Evolutionary conservation across 805 yeast genomes (phyloP).

Genomic region (Candida vaughaniae): DNA sequence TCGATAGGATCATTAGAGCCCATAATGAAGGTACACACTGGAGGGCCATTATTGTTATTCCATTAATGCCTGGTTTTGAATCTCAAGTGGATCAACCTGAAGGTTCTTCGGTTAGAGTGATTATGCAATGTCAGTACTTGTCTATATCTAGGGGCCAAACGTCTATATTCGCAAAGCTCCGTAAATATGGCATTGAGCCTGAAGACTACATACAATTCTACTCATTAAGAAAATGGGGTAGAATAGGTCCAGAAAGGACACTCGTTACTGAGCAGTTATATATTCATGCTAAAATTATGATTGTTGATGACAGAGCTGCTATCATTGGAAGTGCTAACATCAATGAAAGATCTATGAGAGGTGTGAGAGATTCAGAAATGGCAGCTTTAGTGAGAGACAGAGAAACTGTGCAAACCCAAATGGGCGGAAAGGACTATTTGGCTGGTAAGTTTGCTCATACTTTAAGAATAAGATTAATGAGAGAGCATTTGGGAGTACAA

Average conservation of each 20-base stretch:
- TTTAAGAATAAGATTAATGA: constrained; percentile 85
- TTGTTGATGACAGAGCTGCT: constrained; percentile 91
- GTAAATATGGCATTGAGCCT: constrained; percentile 80
- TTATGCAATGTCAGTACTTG: constrained; percentile 94
- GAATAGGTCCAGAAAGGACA: constrained; percentile 70
- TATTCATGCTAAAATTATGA: constrained; percentile 87
- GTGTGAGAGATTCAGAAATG: constrained; percentile 90
- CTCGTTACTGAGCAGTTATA: constrained; percentile 89
- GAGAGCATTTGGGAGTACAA: constrained; percentile 95
- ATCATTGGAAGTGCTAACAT: constrained; percentile 97
- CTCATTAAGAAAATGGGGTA: constrained; percentile 94
- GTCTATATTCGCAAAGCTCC: constrained; percentile 80
- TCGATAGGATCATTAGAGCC: constrained; percentile 92
- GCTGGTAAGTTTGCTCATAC: constrained; percentile 91
- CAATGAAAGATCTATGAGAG: constrained; percentile 95
- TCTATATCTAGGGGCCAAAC: constrained; percentile 88
- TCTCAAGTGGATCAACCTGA: constrained; percentile 90
- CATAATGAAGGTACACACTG: constrained; percentile 72
- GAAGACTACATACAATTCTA: constrained; percentile 89
- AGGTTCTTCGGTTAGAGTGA: constrained; percentile 92
- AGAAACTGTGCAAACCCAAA: constrained; percentile 61
- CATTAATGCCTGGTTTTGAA: constrained; percentile 97
- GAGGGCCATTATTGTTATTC: constrained; percentile 90
- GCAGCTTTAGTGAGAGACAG: constrained; percentile 87
- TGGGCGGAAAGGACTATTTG: constrained; percentile 79